Evolutionary conservation across 345 rosid genomes (phyloP), one percentile per base, ranked within the genome.

Genomic region (Eucalyptus melliodora): DNA sequence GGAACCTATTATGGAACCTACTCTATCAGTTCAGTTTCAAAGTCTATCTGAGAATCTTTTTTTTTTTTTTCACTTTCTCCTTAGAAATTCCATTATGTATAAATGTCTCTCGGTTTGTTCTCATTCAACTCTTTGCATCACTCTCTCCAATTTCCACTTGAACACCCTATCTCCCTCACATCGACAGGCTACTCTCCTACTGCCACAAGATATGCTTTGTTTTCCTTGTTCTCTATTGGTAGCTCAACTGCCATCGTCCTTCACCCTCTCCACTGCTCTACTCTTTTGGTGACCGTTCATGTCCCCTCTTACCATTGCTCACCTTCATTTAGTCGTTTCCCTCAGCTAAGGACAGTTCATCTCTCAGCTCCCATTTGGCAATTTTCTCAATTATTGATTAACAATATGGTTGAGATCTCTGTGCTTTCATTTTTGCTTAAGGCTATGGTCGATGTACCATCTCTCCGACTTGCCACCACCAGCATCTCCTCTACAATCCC

Each of bases 11-110:
- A 6, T 14, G 72, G 5, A 30, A 30, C 72, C 5, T 30, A 62
- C 19, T 8, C 1, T 30, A 0, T 11, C 16, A 3, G 3, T 65
- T 31, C 0, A 13, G 2, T n/a, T 8, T 37, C 5, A n/a, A 65
- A 14, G 77, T n/a, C 11, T n/a, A 65, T 16, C 2, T 3, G 0
- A n/a, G 9, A n/a, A 27, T 6, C 19, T 62, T 13, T 30, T 12
- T 4, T 30, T 6, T 15, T 13, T n/a, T 3, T 30, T 65, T 30
- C 17, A 60, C 31, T 27, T 27, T 27, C 69, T 27, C 31, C n/a
- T 13, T 62, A 62, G 31, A 7, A 62, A 30, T 27, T 27, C 31
- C 16, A 6, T 27, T 62, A 6, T 27, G 34, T 27, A 62, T 62
- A 26, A 26, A 59, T 3, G 9, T 13, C 16, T 62, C 16, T 62